Conservation (phyloP, 2,329 filamentous ascomycete genomes). For the Onygenales sp. region DNA sequence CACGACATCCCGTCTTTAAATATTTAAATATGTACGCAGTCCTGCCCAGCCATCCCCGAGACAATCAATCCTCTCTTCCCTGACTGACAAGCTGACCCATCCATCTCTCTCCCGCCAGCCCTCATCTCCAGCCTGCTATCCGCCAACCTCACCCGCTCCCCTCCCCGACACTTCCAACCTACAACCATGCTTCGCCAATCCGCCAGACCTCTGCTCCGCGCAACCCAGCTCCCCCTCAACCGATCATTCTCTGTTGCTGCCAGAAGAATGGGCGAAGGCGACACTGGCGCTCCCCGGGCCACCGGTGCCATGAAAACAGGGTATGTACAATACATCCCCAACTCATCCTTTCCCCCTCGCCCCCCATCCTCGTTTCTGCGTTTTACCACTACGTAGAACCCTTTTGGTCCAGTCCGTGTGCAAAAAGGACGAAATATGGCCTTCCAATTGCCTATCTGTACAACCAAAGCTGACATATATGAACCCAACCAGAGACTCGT, state of each 20-base stretch:
- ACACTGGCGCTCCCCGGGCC: conserved; percentile 46
- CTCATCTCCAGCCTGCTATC: no score
- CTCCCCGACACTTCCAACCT: not conserved
- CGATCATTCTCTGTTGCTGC: conserved; percentile 56
- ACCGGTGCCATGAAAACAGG: conserved; percentile 24
- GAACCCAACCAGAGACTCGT: conserved; percentile 61
- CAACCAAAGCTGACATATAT: not conserved
- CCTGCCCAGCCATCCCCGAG: no score
- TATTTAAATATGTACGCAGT: no score
- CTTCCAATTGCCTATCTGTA: no score
- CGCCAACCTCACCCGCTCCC: not conserved
- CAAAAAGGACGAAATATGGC: no score
- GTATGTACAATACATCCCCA: conserved; percentile 21
- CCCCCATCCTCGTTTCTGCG: no score
- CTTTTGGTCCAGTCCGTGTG: no score
- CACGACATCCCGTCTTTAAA: no score
- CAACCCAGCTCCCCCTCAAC: conserved; percentile 39
- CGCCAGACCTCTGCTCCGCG: conserved; percentile 47
- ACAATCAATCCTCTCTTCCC: conserved; percentile 8
- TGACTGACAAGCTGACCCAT: not conserved
- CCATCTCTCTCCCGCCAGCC: not conserved
- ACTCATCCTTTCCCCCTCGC: no score
- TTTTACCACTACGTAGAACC: no score
- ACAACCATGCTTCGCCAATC: conserved; percentile 59
- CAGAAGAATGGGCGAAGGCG: conserved; percentile 58